Conservation (phyloP, 257 asterid genomes). For the Solanum habrochaites region DNA sequence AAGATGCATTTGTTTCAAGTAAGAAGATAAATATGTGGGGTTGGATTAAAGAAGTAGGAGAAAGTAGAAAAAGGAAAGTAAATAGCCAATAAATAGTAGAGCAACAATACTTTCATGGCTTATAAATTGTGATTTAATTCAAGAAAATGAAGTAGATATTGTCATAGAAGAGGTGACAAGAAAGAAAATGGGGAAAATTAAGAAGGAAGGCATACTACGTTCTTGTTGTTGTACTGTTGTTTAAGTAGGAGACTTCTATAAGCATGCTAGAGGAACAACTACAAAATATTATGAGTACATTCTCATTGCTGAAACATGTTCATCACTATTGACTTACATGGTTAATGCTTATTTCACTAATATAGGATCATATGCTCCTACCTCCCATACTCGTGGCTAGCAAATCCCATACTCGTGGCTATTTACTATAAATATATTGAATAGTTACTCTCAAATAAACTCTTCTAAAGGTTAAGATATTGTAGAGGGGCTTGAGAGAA, state of each 20-base stretch:
- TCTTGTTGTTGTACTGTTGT: constrained; percentile 16
- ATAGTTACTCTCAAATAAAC: too few species aligned
- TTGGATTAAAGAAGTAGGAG: not conserved
- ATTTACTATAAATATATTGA: too few species aligned
- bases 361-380: too few species aligned
- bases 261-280: constrained; percentile 15
- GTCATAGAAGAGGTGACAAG: not conserved
- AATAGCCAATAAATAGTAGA: not conserved
- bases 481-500: too few species aligned
- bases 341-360: constrained; percentile 7
- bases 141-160: constrained; percentile 14
- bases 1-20: not conserved
- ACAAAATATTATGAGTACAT: constrained; percentile 17
- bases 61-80: not conserved
- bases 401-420: too few species aligned
- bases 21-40: not conserved
- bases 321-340: not conserved
- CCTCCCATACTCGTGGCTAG: too few species aligned
- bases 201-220: constrained; percentile 31
- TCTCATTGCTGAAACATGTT: not conserved
- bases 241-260: constrained; percentile 10
- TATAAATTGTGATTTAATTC: constrained; percentile 12
- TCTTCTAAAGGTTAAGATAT: too few species aligned
- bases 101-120: constrained; percentile 42
- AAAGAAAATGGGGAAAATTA: constrained; percentile 18